phyloP scores from a whole-genome alignment of 345 rosid genomes.

The Corymbia maculata region DNA sequence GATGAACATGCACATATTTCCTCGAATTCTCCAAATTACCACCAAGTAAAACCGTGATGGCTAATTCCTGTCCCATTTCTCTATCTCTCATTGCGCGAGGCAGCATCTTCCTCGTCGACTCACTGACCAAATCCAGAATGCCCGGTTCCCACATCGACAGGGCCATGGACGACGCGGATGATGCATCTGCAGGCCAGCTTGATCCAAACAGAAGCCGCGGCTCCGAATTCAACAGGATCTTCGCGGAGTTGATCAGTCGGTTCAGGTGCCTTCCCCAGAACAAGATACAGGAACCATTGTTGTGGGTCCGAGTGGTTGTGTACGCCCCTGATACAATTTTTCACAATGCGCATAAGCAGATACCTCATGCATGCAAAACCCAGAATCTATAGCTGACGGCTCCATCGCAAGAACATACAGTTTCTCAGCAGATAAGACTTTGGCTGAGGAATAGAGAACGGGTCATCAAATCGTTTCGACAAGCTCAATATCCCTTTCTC shows the following conservation, averaged over 20 bases:
- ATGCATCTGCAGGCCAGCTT: neutral
- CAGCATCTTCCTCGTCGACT: constrained; percentile 29
- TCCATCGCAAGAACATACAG: neutral
- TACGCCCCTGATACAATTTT: constrained; percentile 51
- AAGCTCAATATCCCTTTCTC: neutral
- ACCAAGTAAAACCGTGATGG: constrained; percentile 61
- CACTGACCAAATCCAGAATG: constrained; percentile 29
- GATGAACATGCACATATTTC: constrained; percentile 3
- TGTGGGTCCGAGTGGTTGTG: constrained; percentile 72
- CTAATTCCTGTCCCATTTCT: constrained; percentile 45
- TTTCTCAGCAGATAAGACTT: neutral
- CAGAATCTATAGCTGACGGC: neutral
- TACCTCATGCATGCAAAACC: neutral
- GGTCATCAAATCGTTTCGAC: neutral
- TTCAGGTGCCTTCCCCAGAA: constrained; percentile 67
- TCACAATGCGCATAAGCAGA: neutral
- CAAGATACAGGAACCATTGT: constrained; percentile 34
- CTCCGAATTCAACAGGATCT: constrained; percentile 32
- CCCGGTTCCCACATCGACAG: constrained; percentile 25
- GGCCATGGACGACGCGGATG: neutral
- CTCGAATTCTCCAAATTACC: constrained; percentile 36
- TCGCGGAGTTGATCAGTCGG: constrained; percentile 46
- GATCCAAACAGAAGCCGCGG: constrained; percentile 34
- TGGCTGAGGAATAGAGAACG: neutral
- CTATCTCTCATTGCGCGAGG: constrained; percentile 29